Evolutionary conservation across 73 alveolate genomes (phyloP).

Genomic region (Blepharisma japonicum): DNA sequence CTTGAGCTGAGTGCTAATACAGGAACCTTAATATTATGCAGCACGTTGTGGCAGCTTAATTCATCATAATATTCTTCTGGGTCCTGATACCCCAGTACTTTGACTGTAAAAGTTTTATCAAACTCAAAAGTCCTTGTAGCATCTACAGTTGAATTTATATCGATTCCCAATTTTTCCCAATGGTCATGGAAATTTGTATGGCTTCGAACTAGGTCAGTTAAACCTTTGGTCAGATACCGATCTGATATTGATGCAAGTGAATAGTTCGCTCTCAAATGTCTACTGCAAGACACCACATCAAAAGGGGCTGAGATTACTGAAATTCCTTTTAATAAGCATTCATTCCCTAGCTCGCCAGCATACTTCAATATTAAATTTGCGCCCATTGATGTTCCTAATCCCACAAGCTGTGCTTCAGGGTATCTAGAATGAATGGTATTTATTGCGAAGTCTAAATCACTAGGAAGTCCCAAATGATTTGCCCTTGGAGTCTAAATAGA

Average conservation of each 20-base stretch:
- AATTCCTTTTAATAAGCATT: conserved; percentile 7
- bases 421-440: not conserved
- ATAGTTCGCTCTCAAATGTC: not conserved
- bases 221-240: not conserved
- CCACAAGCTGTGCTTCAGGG: conserved; percentile 3
- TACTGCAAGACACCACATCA: conserved; percentile 5
- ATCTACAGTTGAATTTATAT: not conserved
- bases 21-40: conserved; percentile 11
- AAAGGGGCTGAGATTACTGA: conserved; percentile 28
- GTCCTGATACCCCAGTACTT: conserved; percentile 15
- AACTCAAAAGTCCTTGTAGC: conserved; percentile 26
- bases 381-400: conserved; percentile 33
- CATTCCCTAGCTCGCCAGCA: conserved; percentile 30
- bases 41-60: conserved; percentile 5
- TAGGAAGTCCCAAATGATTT: conserved; percentile 8
- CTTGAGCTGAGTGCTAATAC: not conserved
- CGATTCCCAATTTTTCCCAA: not conserved
- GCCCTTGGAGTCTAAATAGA: conserved; percentile 16
- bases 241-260: not conserved
- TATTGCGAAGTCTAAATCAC: not conserved
- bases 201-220: not conserved
- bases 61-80: conserved; percentile 26
- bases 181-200: not conserved
- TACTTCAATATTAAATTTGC: conserved; percentile 22
- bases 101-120: conserved; percentile 19